Base-by-base conservation (phyloP, 495 filamentous ascomycete genomes). In the Neurospora sp. region DNA sequence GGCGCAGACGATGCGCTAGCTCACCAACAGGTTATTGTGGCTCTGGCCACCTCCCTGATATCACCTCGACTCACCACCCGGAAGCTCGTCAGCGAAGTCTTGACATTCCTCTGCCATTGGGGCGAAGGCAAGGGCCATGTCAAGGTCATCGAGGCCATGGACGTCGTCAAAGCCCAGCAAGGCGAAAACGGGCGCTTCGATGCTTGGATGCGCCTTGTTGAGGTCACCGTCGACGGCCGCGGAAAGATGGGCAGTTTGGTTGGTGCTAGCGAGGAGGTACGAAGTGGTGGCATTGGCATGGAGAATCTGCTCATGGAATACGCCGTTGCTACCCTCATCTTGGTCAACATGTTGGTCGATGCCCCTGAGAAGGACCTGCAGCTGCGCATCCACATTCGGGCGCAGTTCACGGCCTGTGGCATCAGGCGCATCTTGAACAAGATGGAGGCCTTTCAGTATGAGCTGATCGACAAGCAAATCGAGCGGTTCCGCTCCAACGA, bases 241-340 rank as follows among this genome's bases (percentile, higher is more conserved):
- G 96, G 96, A 48, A 99, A 99, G 87, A 97, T 99, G 92, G 96
- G 96, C 72, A 97, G 93, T 83, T 87, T 98, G 74, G 96, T 99
- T 36, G 96, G 96, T 69, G 96, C 96, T 8, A 97, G 94, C 77
- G 96, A 99, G 79, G 96, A 99, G 83, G 92, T 97, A 74, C 92
- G 96, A 79, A 97, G 92, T 82, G 96, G 96, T 71, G 96, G 96
- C 71, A 97, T 98, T 80, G 96, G 96, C 81, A 96, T 98, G 93
- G 96, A 99, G 87, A 98, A 97, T 79, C 88, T 97, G 69, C 88
- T 99, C 17, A 99, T 99, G 96, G 96, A 99, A 87, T 99, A 99
- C 78, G 96, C 94, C 13, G 93, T 98, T 69, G 93, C 96, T 17
- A 95, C 94, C 9, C 89, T 99, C 82, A 92, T 98, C 77, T 85